These are phyloP conservation scores for Nitzschia palea DNA, from an alignment of 108 stramenopile genomes.

Conservation along the genomic window DNA sequence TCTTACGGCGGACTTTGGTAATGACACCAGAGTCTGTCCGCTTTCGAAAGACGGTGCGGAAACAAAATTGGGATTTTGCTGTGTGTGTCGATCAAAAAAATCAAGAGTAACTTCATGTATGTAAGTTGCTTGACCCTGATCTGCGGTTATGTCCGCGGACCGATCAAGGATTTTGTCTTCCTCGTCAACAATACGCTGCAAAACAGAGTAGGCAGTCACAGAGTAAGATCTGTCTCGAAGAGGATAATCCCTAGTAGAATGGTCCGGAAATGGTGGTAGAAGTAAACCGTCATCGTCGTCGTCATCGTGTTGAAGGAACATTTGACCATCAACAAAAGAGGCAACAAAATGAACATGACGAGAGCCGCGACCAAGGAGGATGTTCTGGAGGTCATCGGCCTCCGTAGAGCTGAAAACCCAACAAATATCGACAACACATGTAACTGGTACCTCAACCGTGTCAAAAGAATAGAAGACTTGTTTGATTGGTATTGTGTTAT, in stretches of 20 bases:
- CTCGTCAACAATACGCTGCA: not conserved
- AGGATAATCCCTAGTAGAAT: not conserved
- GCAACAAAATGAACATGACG: no score
- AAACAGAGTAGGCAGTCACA: not conserved
- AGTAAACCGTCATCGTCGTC: no score
- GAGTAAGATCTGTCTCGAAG: not conserved
- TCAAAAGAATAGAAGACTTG: no score
- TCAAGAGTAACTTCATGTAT: not conserved
- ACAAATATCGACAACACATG: no score
- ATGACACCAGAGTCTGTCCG: not conserved
- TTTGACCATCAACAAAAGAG: no score
- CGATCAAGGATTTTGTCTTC: not conserved
- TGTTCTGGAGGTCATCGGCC: no score
- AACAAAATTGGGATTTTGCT: not conserved
- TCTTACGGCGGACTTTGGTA: not conserved
- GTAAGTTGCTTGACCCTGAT: not conserved
- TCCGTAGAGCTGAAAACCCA: no score
- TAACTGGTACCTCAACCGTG: no score
- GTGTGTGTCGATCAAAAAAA: not conserved
- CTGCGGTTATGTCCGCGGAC: not conserved
- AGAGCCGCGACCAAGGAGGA: no score
- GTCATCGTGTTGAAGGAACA: no score
- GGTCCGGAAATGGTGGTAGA: not conserved
- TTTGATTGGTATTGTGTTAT: no score
- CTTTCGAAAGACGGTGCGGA: not conserved